These are phyloP conservation scores for Arabis hirsuta DNA, from an alignment of 345 rosid species.

Conservation along the genomic window DNA sequence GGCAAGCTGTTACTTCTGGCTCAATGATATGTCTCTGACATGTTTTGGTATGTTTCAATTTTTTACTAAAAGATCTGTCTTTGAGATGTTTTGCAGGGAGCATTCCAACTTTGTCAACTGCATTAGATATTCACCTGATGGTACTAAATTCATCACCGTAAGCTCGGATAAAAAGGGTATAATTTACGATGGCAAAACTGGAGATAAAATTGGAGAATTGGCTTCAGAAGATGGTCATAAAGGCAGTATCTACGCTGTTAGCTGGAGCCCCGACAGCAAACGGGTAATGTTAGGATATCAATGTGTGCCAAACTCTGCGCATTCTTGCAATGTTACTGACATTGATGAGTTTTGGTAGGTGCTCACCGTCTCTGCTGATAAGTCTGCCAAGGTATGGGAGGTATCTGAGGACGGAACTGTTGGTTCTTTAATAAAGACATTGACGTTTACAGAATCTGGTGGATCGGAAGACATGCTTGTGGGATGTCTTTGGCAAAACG, in stretches of 20 bases:
- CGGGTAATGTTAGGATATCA: slow-evolving; percentile 55
- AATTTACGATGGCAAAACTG: slow-evolving; percentile 80
- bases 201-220: slow-evolving; percentile 75
- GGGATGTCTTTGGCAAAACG: slow-evolving; percentile 84
- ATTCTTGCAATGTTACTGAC: slow-evolving; percentile 20
- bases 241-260: slow-evolving; percentile 89
- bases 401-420: slow-evolving; percentile 61
- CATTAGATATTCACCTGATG: slow-evolving; percentile 89
- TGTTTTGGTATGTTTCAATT: slow-evolving; percentile 7
- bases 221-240: slow-evolving; percentile 78
- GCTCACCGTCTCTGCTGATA: slow-evolving; percentile 80
- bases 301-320: neutral
- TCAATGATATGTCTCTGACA: neutral
- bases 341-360: slow-evolving; percentile 47
- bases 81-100: slow-evolving; percentile 53
- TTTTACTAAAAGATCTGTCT: slow-evolving; percentile 24
- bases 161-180: slow-evolving; percentile 92
- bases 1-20: slow-evolving; percentile 45
- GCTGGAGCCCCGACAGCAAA: slow-evolving; percentile 95
- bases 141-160: slow-evolving; percentile 82
- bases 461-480: slow-evolving; percentile 78
- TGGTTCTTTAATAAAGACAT: slow-evolving; percentile 56
- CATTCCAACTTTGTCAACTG: slow-evolving; percentile 96
- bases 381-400: slow-evolving; percentile 81
- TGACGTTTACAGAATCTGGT: slow-evolving; percentile 55